Conservation (phyloP, 2,329 filamentous ascomycete species). For the Paecilomyces variotii region DNA sequence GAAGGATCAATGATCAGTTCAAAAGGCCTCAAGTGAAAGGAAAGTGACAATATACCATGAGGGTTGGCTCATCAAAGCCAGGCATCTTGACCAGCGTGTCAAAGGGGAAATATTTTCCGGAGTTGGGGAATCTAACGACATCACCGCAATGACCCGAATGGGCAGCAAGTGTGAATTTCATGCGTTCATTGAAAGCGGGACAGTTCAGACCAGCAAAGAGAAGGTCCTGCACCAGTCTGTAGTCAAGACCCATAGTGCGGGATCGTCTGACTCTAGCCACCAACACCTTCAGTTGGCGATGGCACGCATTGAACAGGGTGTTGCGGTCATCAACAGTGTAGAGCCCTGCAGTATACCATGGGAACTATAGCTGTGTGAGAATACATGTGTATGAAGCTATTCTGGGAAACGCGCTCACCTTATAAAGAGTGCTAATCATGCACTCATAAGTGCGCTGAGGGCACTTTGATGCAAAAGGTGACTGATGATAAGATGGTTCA, state of each 20-base stretch:
- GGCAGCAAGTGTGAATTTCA: constrained; percentile 29
- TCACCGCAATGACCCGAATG: constrained; percentile 17
- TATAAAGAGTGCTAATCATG: constrained; percentile 44
- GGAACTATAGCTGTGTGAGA: constrained; percentile 32
- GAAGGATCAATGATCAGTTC: background rate
- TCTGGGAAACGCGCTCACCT: constrained; percentile 25
- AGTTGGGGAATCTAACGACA: constrained; percentile 14
- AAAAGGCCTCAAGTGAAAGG: constrained; percentile 1
- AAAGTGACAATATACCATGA: constrained; percentile 18
- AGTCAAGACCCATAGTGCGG: constrained; percentile 30
- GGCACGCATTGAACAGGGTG: constrained; percentile 33
- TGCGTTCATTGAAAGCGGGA: constrained; percentile 37
- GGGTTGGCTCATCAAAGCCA: constrained; percentile 10
- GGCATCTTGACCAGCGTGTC: constrained; percentile 25
- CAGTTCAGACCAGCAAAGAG: constrained; percentile 34
- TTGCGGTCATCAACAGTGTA: constrained; percentile 43
- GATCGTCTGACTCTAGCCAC: constrained; percentile 51
- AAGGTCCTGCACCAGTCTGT: constrained; percentile 30
- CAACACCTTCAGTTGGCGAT: constrained; percentile 59
- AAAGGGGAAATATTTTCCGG: constrained; percentile 32
- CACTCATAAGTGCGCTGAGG: constrained; percentile 47
- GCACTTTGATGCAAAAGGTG: constrained; percentile 42
- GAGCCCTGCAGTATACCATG: constrained; percentile 39
- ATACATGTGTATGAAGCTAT: constrained; percentile 1
- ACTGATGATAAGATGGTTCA: constrained; percentile 23